Percentiles rank a stretch among this genome's conserved stretches.
phyloP scores from a whole-genome alignment of 495 filamentous ascomycete genomes.

The Hapsidospora chrysogenum region DNA sequence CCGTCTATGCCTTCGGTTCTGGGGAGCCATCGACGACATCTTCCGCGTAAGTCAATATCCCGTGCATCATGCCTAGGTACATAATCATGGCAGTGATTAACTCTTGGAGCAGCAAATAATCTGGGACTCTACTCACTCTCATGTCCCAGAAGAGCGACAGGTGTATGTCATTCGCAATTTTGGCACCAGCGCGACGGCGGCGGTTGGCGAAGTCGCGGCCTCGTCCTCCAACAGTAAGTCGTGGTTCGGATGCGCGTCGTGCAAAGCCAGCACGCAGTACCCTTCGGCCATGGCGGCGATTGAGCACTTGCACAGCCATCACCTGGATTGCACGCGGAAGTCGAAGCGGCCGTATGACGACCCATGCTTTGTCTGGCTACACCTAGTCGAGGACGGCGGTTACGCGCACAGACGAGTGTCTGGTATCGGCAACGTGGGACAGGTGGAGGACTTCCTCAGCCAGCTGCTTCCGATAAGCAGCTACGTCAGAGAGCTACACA shows the following conservation, averaged over 20 bases:
- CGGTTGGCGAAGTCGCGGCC: too few relatives aligned
- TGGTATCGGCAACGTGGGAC: not conserved
- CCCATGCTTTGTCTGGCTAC: constrained; percentile 4
- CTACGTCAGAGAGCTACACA: not conserved
- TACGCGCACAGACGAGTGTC: not conserved
- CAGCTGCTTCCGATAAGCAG: not conserved
- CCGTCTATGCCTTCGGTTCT: constrained; percentile 1
- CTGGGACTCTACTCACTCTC: too few relatives aligned
- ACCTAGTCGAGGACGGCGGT: not conserved
- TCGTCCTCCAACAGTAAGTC: not conserved
- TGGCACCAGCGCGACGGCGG: not conserved
- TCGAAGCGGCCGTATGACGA: not conserved
- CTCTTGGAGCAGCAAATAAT: constrained; percentile 1
- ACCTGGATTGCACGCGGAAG: not conserved
- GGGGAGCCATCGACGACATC: constrained; percentile 1
- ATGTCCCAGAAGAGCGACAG: too few relatives aligned
- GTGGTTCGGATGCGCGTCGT: not conserved
- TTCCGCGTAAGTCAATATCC: not conserved
- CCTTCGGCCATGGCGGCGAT: not conserved
- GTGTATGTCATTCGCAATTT: constrained; percentile 1
- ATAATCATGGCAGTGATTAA: too few relatives aligned
- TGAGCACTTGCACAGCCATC: not conserved
- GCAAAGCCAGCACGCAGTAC: not conserved
- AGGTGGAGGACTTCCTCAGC: not conserved
- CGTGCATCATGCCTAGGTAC: too few relatives aligned